phyloP scores from a whole-genome alignment of 805 yeast species.

The Kuraishia hungarica region DNA sequence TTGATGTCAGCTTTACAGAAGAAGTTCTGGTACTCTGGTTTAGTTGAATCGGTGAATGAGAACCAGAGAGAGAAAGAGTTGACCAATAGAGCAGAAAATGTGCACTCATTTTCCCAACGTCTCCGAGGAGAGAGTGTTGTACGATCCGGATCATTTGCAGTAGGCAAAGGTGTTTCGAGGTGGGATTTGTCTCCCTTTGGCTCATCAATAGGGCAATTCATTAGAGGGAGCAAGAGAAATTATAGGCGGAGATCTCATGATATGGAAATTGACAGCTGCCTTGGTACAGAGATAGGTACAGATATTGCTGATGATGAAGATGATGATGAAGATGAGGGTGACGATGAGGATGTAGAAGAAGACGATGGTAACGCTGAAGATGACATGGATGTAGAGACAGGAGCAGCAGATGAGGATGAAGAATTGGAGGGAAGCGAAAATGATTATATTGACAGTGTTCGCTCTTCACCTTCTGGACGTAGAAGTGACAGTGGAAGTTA shows the following conservation, averaged over 20 bases:
- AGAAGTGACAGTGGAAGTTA: neutral
- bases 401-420: neutral
- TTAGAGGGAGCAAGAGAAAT: neutral
- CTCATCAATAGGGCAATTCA: neutral
- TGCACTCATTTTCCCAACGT: neutral
- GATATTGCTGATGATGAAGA: neutral
- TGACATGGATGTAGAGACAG: neutral
- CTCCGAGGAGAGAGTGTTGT: neutral
- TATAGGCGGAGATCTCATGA: neutral
- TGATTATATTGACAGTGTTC: neutral
- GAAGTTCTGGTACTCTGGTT: conserved; percentile 16
- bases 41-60: conserved; percentile 5
- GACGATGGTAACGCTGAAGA: neutral
- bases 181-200: neutral
- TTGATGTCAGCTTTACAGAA: conserved; percentile 34
- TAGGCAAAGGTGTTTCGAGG: neutral
- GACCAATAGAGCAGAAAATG: conserved; percentile 3
- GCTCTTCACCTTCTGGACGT: neutral
- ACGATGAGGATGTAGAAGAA: neutral
- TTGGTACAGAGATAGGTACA: too few species aligned
- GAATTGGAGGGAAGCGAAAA: neutral
- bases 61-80: conserved; percentile 8
- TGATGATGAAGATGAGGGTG: conserved; percentile 2
- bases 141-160: neutral
- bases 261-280: neutral